Base-by-base conservation (phyloP, 192 early-diverging fungal species). In the Lunasporangiospora selenospora region DNA sequence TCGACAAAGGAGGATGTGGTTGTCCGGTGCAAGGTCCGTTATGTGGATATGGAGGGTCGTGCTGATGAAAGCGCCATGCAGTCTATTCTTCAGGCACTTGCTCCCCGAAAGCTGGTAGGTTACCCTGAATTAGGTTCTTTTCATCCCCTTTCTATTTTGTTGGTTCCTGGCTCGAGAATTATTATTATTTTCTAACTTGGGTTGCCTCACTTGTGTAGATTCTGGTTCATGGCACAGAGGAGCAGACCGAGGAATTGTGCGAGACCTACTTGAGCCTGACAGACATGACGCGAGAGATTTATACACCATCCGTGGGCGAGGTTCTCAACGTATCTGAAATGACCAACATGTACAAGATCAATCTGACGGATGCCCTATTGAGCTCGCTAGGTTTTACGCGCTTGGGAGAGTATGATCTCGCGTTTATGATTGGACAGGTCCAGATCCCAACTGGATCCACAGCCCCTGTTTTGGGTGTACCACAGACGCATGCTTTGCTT, bases 11-110 rank as follows among this genome's bases (percentile, higher is more conserved):
- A 84, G 27, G 76, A 69, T 11, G 45, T 98, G 12, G 48, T 81
- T 1, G 52, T 98, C 7, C 82, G 75, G 12, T 98, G 96, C 64
- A 82, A 82, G 51, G 67, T 98, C 23, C 76, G 83, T 30, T 98
- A 90, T 76, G 84, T 99, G 7, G 96, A 98, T 80, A 80, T 97
- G 55, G 96, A 98, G 67, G 97, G 97, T 38, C 85, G 92, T 26
- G 83, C 93, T 1, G 96, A 98, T 65, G 93, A 90, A 43, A 81
- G 84, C 36, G 93, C 94, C 6, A 81, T 95, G 27, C 88, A 87
- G 65, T 93, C 91, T 53, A 96, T 98, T 67, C 66, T 99, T 11
- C 81, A 88, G 21, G 87, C 91, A 61, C 83, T 95, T 39, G 80
- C 86, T 34, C 91, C 92, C 16, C 77, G 89, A 44, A 95, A 93